Evolutionary conservation across 2,329 filamentous ascomycete genomes (phyloP).

Genomic region (Dactylellina leptospora): DNA sequence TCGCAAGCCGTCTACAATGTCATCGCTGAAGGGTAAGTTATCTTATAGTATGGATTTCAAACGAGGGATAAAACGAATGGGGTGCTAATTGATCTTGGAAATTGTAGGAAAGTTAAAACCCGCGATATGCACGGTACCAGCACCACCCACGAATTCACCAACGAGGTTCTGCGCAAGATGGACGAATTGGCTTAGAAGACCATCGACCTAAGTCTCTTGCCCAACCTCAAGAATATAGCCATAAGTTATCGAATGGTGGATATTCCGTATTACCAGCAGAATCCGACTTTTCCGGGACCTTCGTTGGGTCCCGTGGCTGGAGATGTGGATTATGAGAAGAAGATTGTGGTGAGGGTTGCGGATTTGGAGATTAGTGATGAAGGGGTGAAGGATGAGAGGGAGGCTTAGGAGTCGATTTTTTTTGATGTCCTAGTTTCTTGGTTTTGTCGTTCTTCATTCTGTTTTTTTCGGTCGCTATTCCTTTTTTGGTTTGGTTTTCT

Average conservation of each 20-base stretch:
- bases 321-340: slow-evolving; percentile 7
- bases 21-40: slow-evolving; percentile 91
- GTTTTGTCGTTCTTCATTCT: slow-evolving; percentile 18
- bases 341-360: slow-evolving; percentile 1
- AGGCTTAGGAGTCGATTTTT: slow-evolving; percentile 12
- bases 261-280: slow-evolving; percentile 22
- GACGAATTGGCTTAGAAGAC: slow-evolving; percentile 63
- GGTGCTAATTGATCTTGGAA: slow-evolving; percentile 61
- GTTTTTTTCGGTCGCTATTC: slow-evolving; percentile 10
- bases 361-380: slow-evolving; percentile 23
- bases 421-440: slow-evolving; percentile 34
- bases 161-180: slow-evolving; percentile 94
- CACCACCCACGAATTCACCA: slow-evolving; percentile 93
- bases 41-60: too few species aligned
- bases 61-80: not conserved
- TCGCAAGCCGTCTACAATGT: slow-evolving; percentile 71
- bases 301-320: not conserved
- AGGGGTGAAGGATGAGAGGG: slow-evolving; percentile 27
- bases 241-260: slow-evolving; percentile 9
- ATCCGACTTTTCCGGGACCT: not conserved
- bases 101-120: slow-evolving; percentile 78
- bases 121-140: slow-evolving; percentile 93
- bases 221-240: slow-evolving; percentile 5
- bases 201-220: slow-evolving; percentile 2
- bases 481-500: slow-evolving; percentile 14